Base-by-base conservation (phyloP, 768 basidiomycete genomes). In the Lenzites betulinus region DNA sequence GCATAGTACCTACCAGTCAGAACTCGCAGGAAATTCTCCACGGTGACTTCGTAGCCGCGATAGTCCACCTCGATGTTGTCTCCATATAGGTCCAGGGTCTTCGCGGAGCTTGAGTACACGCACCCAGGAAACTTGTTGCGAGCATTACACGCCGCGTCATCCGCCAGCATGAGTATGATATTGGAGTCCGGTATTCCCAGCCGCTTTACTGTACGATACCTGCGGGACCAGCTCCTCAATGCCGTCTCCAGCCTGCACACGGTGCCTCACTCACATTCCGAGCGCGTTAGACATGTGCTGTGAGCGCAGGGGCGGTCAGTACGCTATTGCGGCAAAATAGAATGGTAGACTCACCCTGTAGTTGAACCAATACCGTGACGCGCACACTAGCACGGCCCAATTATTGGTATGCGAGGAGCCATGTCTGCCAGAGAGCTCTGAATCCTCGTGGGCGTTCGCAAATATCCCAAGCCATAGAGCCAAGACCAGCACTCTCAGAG, bases 261-360 rank as follows among this genome's bases (percentile, higher is more conserved):
- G 5, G 25, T 15, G 15, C 28, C 51, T 8, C n/a, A 20, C 82
- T 67, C 70, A 93, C 95, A 99, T 98, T 70, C 95, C 95, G 23
- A 99, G 81, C 1, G 96, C 92, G 75, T 98, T 99, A 9, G 97
- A 88, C 94, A 98, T 98, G 73, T 98, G 97, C 95, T 98, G 0
- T 7, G 49, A 44, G 35, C 38, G 41, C 36, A 22, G 9, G 2
- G 30, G n/a, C 56, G 51, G n/a, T 42, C 22, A 11, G 18, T 39
- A 36, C 4, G 13, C 22, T 3, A 16, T 36, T n/a, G 16, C 1
- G 7, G 7, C 2, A 22, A 9, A 11, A 25, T 22, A 22, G 15
- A 35, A 38, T 18, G 43, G 44, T 0, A 18, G 47, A 81, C 89
- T 53, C 69, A 97, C 96, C 43, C 96, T 79, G 70, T 99, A 99